Evolutionary conservation across 2,329 filamentous ascomycete species (phyloP).

Genomic region (Massarina eburnea): DNA sequence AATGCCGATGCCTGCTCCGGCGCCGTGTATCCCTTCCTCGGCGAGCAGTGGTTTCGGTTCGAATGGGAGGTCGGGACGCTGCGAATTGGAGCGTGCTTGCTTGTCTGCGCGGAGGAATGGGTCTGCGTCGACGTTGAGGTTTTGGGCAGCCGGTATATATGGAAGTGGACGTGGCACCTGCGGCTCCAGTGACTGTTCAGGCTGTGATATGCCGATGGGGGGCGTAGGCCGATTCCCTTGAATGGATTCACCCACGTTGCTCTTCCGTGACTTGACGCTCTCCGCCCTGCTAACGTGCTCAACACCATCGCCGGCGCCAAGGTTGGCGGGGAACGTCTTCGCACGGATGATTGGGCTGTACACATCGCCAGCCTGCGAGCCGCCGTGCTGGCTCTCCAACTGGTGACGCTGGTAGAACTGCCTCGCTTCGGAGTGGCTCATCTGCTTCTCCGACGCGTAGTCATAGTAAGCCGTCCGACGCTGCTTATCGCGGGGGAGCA

Average conservation of each 20-base stretch:
- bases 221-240: slow-evolving; percentile 29
- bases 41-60: slow-evolving; percentile 58
- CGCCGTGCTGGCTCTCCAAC: slow-evolving; percentile 56
- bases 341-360: slow-evolving; percentile 47
- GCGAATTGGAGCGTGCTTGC: slow-evolving; percentile 51
- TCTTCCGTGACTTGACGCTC: slow-evolving; percentile 47
- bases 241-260: slow-evolving; percentile 34
- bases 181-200: slow-evolving; percentile 31
- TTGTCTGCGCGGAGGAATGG: slow-evolving; percentile 50
- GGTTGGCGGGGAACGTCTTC: slow-evolving; percentile 48
- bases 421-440: slow-evolving; percentile 93
- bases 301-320: slow-evolving; percentile 38
- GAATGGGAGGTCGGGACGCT: slow-evolving; percentile 56
- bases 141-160: slow-evolving; percentile 15
- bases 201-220: slow-evolving; percentile 31
- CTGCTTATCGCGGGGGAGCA: slow-evolving; percentile 56
- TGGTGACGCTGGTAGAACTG: slow-evolving; percentile 93
- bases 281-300: slow-evolving; percentile 42
- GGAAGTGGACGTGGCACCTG: slow-evolving; percentile 25
- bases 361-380: slow-evolving; percentile 42
- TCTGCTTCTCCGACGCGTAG: slow-evolving; percentile 87
- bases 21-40: slow-evolving; percentile 59
- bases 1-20: slow-evolving; percentile 61
- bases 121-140: slow-evolving; percentile 13
- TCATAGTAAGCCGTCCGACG: slow-evolving; percentile 87